Conservation (phyloP, 805 yeast genomes). For the Wickerhamomyces strasburgensis region DNA sequence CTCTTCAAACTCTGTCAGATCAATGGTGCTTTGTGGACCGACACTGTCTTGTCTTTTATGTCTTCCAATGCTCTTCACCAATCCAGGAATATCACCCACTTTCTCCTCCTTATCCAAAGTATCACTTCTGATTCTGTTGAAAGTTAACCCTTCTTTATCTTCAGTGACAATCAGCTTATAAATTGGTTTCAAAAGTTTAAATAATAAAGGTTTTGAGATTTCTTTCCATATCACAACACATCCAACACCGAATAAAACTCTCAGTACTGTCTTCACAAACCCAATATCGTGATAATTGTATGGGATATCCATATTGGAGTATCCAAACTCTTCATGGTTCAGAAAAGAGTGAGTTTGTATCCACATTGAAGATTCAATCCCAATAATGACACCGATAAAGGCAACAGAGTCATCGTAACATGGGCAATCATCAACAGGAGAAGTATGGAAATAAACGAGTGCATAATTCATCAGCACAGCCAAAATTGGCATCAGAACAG, state of each 20-base stretch:
- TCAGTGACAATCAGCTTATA: slow-evolving; percentile 29
- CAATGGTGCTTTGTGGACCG: slow-evolving; percentile 25
- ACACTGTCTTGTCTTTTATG: slow-evolving; percentile 15
- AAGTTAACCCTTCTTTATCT: slow-evolving; percentile 13
- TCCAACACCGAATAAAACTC: slow-evolving; percentile 59
- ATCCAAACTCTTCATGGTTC: slow-evolving; percentile 13
- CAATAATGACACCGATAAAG: slow-evolving; percentile 81
- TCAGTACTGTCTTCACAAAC: slow-evolving; percentile 31
- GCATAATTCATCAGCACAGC: slow-evolving; percentile 38
- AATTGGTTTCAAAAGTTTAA: slow-evolving; percentile 53
- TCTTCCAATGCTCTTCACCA: slow-evolving; percentile 14
- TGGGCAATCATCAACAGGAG: slow-evolving; percentile 91
- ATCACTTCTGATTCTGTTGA: slow-evolving; percentile 23
- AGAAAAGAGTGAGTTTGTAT: slow-evolving; percentile 20
- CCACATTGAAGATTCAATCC: slow-evolving; percentile 49
- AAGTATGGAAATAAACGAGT: slow-evolving; percentile 65
- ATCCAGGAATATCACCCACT: slow-evolving; percentile 16
- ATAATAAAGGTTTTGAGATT: slow-evolving; percentile 61
- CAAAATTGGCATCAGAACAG: slow-evolving; percentile 30
- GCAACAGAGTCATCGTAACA: slow-evolving; percentile 95
- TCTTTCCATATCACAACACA: slow-evolving; percentile 71
- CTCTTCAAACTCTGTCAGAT: slow-evolving; percentile 22
- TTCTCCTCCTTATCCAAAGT: slow-evolving; percentile 22
- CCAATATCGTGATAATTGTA: slow-evolving; percentile 41
- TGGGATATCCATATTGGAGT: slow-evolving; percentile 33